Evolutionary conservation across 306 rosid species (phyloP).

Genomic region (Chamaecrista fasciculata): DNA sequence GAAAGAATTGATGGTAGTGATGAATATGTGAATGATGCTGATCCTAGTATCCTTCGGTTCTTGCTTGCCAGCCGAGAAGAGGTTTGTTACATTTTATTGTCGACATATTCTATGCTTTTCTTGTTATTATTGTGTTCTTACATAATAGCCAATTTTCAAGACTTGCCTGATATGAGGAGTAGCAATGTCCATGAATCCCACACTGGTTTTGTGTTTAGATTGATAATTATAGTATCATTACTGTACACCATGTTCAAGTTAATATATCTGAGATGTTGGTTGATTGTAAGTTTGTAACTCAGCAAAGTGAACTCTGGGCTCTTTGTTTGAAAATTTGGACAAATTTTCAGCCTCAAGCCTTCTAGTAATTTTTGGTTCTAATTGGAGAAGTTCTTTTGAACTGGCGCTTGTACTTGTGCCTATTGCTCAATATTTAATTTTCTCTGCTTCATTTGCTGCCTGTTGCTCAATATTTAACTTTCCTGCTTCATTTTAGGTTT

Average conservation of each 20-base stretch:
- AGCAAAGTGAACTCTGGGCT: neutral
- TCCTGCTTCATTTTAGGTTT: slow-evolving; percentile 20
- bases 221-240: neutral
- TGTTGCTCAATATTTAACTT: slow-evolving; percentile 1
- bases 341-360: neutral
- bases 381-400: neutral
- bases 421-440: neutral
- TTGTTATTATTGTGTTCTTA: slow-evolving; percentile 8
- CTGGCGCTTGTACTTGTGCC: neutral
- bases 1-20: slow-evolving; percentile 76
- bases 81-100: slow-evolving; percentile 43
- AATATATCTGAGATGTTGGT: neutral
- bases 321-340: neutral
- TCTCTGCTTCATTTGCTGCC: slow-evolving; percentile 19
- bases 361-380: slow-evolving; percentile 5
- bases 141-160: neutral
- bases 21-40: slow-evolving; percentile 76
- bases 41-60: slow-evolving; percentile 91
- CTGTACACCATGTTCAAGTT: neutral
- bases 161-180: neutral
- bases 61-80: slow-evolving; percentile 94
- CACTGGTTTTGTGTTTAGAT: slow-evolving; percentile 7
- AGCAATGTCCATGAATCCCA: neutral
- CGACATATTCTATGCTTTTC: slow-evolving; percentile 1
- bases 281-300: slow-evolving; percentile 15